Evolutionary conservation across 805 yeast genomes (phyloP), one percentile per base, ranked within the genome.

Genomic region (Metschnikowia kunwiensis): DNA sequence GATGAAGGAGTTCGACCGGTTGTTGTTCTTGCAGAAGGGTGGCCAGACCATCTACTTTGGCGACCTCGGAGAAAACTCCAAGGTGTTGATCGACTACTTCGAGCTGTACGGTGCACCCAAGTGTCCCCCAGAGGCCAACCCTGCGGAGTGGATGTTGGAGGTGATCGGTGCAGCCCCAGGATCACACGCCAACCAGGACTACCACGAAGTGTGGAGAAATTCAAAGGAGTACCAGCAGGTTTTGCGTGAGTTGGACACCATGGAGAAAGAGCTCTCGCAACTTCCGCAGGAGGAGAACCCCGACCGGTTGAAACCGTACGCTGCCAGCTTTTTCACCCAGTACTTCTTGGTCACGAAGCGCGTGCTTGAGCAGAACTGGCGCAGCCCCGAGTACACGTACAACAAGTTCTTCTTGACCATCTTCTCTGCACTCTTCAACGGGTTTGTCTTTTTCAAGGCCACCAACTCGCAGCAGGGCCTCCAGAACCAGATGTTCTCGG

Each of bases 391-490:
- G 17, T 82, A 83, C 54, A 68, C 82, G 42, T 65, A 70, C 58
- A 66, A 88, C 27, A 84, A 83, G 61, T 48, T 76, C 18, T 62
- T 66, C 53, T 71, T 83, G 60, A 68, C 77, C 42, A 58, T 73
- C 6, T 49, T 71, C 11, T 61, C 82, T 40, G 65, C 80, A 15
- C 53, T 81, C 30, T 78, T 80, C 54, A 73, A 79, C 43, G 94
- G 94, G 24, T 84, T 85, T 57, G 72, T 83, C 7, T 79, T 79
- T 60, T 80, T 74, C 61, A 79, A 78, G 43, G 82, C 86, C 27
- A 73, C 51, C 41, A 70, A 68, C 7, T 71, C 86, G 7, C 55
- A 70, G 30, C 86, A 63, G 60, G 70, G 68, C 26, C 54, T 66
- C 48, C 95, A 86, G 58, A 84, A 85, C 60, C 91, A 72, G 44